Base-by-base conservation (phyloP, 1,284 basidiomycete species). In the Sphaerobolus stellatus region DNA sequence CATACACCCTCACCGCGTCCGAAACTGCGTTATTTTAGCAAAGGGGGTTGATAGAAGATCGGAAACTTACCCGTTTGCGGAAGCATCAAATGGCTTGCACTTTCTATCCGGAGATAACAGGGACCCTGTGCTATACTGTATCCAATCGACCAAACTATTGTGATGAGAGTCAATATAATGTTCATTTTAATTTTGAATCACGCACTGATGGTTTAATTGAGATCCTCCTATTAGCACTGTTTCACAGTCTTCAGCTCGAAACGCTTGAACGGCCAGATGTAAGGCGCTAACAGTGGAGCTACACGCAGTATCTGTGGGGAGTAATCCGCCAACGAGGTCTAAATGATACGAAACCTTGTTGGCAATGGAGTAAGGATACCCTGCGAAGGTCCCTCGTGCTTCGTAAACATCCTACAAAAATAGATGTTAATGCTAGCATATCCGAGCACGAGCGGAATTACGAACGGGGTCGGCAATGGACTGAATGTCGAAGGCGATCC, bases 241-340 rank as follows among this genome's bases (percentile, higher is more conserved):
- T 28, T 77, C 73, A 43, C 79, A 72, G 45, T 81, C 78, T 5
- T 76, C 78, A 34, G 64, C 64, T 27, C 63, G 66, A 4, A 81
- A 63, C 1, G 76, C 71, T 34, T 73, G 71, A 3, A 78, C 68
- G 1, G 78, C 78, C 13, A 80, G 68, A 58, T 81, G 77, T 38
- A 75, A 68, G 7, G 75, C 76, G 8, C 70, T 74, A 8, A 77
- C 62, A 38, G 69, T 73, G 29, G 76, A 79, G 50, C 75, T 78
- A 58, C 80, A 81, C 3, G 76, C 79, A 1, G 79, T 80, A 57
- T 81, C 79, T 0, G 74, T 61, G 14, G 75, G 73, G 27, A 81
- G 58, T 1, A 78, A 79, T 14, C 78, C 79, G 7, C 74, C 73
- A 0, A 63, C 62, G 27, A 81, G 64, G 59, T 81, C 77, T 34